These are phyloP conservation scores for Arthrobotrys pseudoclavata DNA, from an alignment of 2,329 filamentous ascomycete genomes.

Conservation along the genomic window DNA sequence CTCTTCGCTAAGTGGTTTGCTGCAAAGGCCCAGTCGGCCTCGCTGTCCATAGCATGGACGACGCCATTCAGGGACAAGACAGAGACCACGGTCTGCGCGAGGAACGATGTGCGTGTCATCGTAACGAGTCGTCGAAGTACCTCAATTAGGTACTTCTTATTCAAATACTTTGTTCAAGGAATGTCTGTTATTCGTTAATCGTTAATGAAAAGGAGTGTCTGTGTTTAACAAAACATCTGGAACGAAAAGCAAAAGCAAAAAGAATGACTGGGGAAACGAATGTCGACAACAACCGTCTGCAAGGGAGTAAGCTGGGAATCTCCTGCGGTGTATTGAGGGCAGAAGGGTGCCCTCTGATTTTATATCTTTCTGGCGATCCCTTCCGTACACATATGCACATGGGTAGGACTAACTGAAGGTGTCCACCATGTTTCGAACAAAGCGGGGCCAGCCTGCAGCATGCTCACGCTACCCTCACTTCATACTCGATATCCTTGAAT, in stretches of 20 bases:
- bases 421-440: conserved; percentile 15
- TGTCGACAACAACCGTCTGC: conserved; percentile 39
- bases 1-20: conserved; percentile 22
- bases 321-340: conserved; percentile 27
- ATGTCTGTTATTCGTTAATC: conserved; percentile 20
- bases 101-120: conserved; percentile 45
- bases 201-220: conserved; percentile 15
- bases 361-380: conserved; percentile 40
- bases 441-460: conserved; percentile 28
- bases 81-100: conserved; percentile 17
- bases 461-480: conserved; percentile 29
- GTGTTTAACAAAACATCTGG: conserved; percentile 10
- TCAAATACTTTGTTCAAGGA: conserved; percentile 27
- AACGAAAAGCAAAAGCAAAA: conserved; percentile 30
- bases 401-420: conserved; percentile 3
- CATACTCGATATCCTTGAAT: conserved; percentile 27
- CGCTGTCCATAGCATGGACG: conserved; percentile 24
- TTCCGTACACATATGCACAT: conserved; percentile 14
- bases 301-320: conserved; percentile 27
- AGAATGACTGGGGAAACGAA: conserved; percentile 35
- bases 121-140: conserved; percentile 32
- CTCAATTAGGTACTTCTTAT: conserved; percentile 19
- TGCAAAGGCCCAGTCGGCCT: conserved; percentile 22
- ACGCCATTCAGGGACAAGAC: conserved; percentile 37
- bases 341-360: conserved; percentile 29